Evolutionary conservation across 1,284 basidiomycete genomes (phyloP).

Genomic region (Neotropicomus parvogracilis): DNA sequence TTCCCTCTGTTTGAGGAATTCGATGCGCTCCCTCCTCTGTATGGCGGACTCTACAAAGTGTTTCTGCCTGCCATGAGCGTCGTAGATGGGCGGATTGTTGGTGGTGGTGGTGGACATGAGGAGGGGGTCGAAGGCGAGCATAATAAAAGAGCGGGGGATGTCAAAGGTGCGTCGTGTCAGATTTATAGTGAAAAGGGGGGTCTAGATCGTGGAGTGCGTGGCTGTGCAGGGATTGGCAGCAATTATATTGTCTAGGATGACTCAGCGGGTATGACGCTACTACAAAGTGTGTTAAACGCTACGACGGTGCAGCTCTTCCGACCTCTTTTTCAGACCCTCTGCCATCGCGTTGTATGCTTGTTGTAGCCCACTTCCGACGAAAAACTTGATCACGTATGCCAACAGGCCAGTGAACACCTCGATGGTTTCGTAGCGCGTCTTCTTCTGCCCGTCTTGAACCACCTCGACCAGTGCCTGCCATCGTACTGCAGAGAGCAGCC

Average conservation of each 20-base stretch:
- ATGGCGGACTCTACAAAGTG: conserved; percentile 25
- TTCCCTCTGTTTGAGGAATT: conserved; percentile 33
- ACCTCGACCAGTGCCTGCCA: conserved; percentile 61
- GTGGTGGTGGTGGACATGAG: conserved; percentile 5
- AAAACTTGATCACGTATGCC: conserved; percentile 53
- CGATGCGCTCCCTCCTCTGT: conserved; percentile 34
- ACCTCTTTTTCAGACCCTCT: conserved; percentile 51
- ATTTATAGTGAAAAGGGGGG: conserved; percentile 18
- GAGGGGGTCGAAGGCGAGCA: conserved; percentile 22
- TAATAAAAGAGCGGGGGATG: conserved; percentile 8
- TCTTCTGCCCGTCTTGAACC: conserved; percentile 37
- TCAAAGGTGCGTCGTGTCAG: conserved; percentile 12
- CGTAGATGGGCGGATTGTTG: conserved; percentile 15
- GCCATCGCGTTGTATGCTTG: conserved; percentile 53
- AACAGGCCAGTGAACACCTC: conserved; percentile 57
- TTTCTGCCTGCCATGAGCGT: conserved; percentile 28
- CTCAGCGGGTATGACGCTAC: conserved; percentile 15
- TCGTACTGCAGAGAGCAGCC: conserved; percentile 51
- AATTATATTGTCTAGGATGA: conserved; percentile 25
- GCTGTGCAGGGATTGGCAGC: conserved; percentile 26
- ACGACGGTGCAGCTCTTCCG: conserved; percentile 37
- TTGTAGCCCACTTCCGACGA: conserved; percentile 42
- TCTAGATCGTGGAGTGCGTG: conserved; percentile 26
- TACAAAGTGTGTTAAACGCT: not conserved
- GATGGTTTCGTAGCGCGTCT: conserved; percentile 62